Evolutionary conservation across 148 eudicot genomes (phyloP), one percentile per base, ranked within the genome.

Genomic region (Cornus controversa): DNA sequence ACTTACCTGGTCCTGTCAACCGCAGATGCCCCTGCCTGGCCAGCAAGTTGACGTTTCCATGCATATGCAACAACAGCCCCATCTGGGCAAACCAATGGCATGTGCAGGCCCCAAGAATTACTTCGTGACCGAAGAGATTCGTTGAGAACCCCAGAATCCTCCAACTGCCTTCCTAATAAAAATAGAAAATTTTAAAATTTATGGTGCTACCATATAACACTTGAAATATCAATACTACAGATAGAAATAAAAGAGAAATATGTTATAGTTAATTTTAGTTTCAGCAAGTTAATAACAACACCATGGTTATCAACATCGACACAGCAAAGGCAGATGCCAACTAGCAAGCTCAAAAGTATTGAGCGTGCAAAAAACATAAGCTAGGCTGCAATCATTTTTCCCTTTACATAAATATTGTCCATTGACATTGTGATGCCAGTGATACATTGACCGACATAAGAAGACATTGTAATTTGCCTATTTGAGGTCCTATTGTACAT

Each of bases 41-140:
- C 99, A 85, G 99, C 99, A 89, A 96, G 99, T 85, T 96, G 99
- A 16, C 99, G 92, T 83, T 96, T 96, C 99, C 99, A 96, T 23
- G 99, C 99, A 83, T 96, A 96, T 47, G 99, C 99, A 87, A 93
- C 99, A 81, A 93, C 99, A 47, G 99, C 98, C 42, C 98, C 98
- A 89, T 96, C 99, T 62, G 99, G 99, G 80, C 99, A 96, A 78
- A 96, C 98, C 84, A 96, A 84, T 71, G 99, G 99, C 98, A 96
- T 96, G 86, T 93, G 99, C 57, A 96, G 90, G 27, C 99, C 98
- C 99, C 99, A 96, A 5, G 99, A 96, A 84, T 96, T 93, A 80
- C 99, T 96, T 69, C 98, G 82, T 83, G 97, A 92, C 68, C 91
- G 84, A 72, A 96, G 97, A 75, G 98, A 91, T 66, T 96, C 99